A percentile compares a stretch with the other conserved stretches of the same genome.
Conservation (phyloP, 2,329 filamentous ascomycete species). For the Alternaria sp. region DNA sequence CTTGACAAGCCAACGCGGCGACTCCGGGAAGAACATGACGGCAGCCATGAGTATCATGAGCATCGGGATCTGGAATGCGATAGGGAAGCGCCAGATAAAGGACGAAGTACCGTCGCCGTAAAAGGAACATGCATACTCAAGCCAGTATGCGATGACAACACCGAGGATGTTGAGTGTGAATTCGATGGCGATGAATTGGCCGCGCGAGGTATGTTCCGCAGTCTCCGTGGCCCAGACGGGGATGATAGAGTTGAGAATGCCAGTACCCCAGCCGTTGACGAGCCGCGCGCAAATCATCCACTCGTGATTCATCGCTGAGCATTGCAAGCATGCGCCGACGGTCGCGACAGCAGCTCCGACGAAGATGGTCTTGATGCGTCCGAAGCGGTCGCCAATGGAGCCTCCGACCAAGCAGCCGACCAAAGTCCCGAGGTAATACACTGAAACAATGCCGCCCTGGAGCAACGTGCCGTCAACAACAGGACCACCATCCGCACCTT, state of each 20-base stretch:
- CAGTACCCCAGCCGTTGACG: slow-evolving; percentile 73
- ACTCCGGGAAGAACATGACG: slow-evolving; percentile 76
- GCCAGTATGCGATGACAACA: slow-evolving; percentile 68
- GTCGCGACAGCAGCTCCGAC: slow-evolving; percentile 36
- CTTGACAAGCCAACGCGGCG: slow-evolving; percentile 73
- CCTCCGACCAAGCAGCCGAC: slow-evolving; percentile 38
- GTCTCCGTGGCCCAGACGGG: slow-evolving; percentile 78
- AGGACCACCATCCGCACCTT: slow-evolving; percentile 31
- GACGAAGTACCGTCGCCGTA: slow-evolving; percentile 66
- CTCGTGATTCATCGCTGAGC: slow-evolving; percentile 69
- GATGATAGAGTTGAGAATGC: slow-evolving; percentile 74
- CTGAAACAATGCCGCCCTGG: slow-evolving; percentile 46
- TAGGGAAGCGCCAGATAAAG: slow-evolving; percentile 73
- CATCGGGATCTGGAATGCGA: slow-evolving; percentile 74
- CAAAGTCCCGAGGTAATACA: slow-evolving; percentile 44
- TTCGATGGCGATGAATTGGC: slow-evolving; percentile 75
- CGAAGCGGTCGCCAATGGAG: slow-evolving; percentile 36
- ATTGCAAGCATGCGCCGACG: slow-evolving; percentile 69
- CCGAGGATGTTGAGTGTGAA: slow-evolving; percentile 79
- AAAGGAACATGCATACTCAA: slow-evolving; percentile 65
- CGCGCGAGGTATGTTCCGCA: slow-evolving; percentile 72
- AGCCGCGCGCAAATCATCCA: slow-evolving; percentile 66
- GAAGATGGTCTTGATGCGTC: slow-evolving; percentile 42
- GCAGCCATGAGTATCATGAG: slow-evolving; percentile 64
- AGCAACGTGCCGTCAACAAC: slow-evolving; percentile 38